phyloP scores from a whole-genome alignment of 257 asterid genomes.

The Catharanthus roseus region DNA sequence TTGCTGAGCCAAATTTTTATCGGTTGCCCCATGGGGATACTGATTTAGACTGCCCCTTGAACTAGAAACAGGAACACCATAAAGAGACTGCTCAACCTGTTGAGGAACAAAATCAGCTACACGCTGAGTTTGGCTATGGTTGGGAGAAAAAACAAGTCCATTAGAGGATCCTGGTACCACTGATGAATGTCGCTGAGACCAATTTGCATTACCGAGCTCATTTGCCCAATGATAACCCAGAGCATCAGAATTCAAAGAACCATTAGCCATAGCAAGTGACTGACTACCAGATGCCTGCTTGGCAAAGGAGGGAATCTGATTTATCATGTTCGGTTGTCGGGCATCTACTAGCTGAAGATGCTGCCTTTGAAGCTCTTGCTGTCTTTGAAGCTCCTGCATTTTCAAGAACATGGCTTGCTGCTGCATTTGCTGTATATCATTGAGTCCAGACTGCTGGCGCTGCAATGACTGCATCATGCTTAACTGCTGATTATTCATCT shows the following conservation, averaged over 20 bases:
- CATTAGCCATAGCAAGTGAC: slow-evolving; percentile 37
- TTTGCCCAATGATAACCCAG: slow-evolving; percentile 41
- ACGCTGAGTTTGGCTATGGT: slow-evolving; percentile 45
- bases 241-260: slow-evolving; percentile 45
- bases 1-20: slow-evolving; percentile 48
- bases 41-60: slow-evolving; percentile 59
- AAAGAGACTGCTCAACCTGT: slow-evolving; percentile 75
- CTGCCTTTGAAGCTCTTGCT: slow-evolving; percentile 60
- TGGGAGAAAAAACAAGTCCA: slow-evolving; percentile 46
- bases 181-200: slow-evolving; percentile 56
- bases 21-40: slow-evolving; percentile 46
- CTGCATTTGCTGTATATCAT: slow-evolving; percentile 69
- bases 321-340: slow-evolving; percentile 41
- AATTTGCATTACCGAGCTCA: slow-evolving; percentile 50
- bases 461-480: slow-evolving; percentile 61
- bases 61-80: slow-evolving; percentile 79
- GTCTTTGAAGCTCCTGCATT: slow-evolving; percentile 81
- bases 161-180: slow-evolving; percentile 52
- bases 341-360: slow-evolving; percentile 58
- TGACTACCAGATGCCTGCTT: slow-evolving; percentile 57
- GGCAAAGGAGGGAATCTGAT: slow-evolving; percentile 38
- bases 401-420: slow-evolving; percentile 46
- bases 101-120: slow-evolving; percentile 50
- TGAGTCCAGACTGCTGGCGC: slow-evolving; percentile 60
- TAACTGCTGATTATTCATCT: slow-evolving; percentile 65